phyloP scores from a whole-genome alignment of 2,329 filamentous ascomycete genomes.

The Penicillium sp. region DNA sequence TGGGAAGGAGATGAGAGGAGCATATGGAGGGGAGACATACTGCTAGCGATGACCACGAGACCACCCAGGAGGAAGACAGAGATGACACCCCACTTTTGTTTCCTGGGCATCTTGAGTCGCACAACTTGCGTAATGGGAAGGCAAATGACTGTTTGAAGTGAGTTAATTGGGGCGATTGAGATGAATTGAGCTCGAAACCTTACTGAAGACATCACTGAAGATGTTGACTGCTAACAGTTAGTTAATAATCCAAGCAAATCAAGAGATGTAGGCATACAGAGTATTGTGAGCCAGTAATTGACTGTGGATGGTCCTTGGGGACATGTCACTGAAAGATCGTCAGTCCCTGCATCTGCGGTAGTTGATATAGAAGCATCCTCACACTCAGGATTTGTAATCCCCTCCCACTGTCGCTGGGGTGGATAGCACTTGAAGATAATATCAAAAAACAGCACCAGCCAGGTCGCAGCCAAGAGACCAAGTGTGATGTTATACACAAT shows the following conservation, averaged over 20 bases:
- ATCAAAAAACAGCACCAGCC: neutral
- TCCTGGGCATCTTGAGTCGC: neutral
- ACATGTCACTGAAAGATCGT: neutral
- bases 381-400: neutral
- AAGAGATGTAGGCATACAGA: neutral
- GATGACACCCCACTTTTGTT: neutral
- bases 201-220: neutral
- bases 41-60: constrained; percentile 11
- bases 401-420: neutral
- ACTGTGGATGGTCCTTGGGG: neutral
- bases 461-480: neutral
- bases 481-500: neutral
- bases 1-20: neutral
- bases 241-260: neutral
- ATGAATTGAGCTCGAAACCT: neutral
- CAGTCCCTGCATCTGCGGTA: neutral
- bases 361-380: neutral
- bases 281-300: neutral
- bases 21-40: constrained; percentile 7
- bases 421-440: neutral
- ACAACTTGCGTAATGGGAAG: neutral
- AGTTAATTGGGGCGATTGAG: neutral
- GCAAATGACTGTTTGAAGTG: neutral
- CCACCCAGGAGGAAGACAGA: neutral
- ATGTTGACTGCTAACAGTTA: neutral